Evolutionary conservation across 2,329 filamentous ascomycete species (phyloP), one percentile per base, ranked within the genome.

Genomic region (Scedosporium aurantiacum): DNA sequence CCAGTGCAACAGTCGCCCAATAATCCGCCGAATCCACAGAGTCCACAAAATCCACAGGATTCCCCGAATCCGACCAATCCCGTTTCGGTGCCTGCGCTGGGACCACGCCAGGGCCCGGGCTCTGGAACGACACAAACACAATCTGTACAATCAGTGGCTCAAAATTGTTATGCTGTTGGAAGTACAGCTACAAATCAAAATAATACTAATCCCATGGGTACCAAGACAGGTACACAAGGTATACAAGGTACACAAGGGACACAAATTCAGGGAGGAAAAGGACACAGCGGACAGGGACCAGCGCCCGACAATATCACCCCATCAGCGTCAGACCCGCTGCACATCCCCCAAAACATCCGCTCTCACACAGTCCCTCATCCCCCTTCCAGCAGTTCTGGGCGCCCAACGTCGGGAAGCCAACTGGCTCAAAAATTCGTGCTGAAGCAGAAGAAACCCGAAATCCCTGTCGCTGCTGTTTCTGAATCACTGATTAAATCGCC

Each of bases 101-200:
- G 55, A 43, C 21, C 57, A 25, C 57, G 21, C 12, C 41, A 50
- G 58, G 58, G 58, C 18, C 58, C 43, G 25, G 58, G 43, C 43
- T 32, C 25, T 54, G 50, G 3, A 28, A 54, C 50, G 12, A 28
- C 23, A 28, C 18, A 8, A 54, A 54, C 23, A 56, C 70, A 72
- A 60, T 66, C 67, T 58, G 67, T 65, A 57, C 63, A 65, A 60
- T 60, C 65, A 45, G 61, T 67, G 28, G 64, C 65, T 60, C 65
- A 37, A 6, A 37, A 37, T 37, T 37, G 10, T 37, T 37, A 37
- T 37, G 32, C 32, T 8, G 32, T 10, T 3, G 10, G 2, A 37
- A 37, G 32, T 37, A 37, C 32, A 12, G 14, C 32, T 37, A 37
- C 32, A 37, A 37, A 37, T 37, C 32, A 37, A 37, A 37, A 37